Evolutionary conservation across 2,329 filamentous ascomycete genomes (phyloP).

Genomic region (Phaeosphaeria sp.): DNA sequence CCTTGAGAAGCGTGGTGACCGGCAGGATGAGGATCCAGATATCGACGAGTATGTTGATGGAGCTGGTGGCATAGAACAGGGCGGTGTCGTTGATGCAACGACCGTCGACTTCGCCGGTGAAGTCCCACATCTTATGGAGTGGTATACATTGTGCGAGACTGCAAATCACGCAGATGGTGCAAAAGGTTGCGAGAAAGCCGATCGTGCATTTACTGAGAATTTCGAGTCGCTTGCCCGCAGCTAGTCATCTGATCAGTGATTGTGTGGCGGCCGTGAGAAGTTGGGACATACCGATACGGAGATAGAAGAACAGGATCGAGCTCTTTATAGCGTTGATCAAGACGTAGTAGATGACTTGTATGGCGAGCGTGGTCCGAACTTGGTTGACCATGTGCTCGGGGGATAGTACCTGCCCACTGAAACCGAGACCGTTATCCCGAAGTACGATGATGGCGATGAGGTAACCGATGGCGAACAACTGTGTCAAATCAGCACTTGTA

Average conservation of each 20-base stretch:
- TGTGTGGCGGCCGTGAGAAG: not conserved
- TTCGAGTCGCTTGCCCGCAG: constrained; percentile 32
- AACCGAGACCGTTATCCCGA: constrained; percentile 34
- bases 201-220: constrained; percentile 32
- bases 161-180: constrained; percentile 31
- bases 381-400: constrained; percentile 26
- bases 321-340: constrained; percentile 39
- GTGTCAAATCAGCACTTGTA: constrained; percentile 1
- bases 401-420: constrained; percentile 22
- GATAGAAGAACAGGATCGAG: constrained; percentile 45
- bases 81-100: constrained; percentile 44
- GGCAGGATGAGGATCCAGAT: constrained; percentile 84
- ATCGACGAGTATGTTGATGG: constrained; percentile 89
- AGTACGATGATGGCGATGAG: constrained; percentile 28
- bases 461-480: constrained; percentile 36
- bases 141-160: constrained; percentile 41
- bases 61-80: constrained; percentile 55
- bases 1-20: constrained; percentile 81
- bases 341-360: constrained; percentile 42
- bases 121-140: constrained; percentile 43
- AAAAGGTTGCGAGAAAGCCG: constrained; percentile 32
- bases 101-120: constrained; percentile 30
- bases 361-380: constrained; percentile 33
- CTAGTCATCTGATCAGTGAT: constrained; percentile 8
- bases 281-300: constrained; percentile 39